These are phyloP conservation scores for Anisodus acutangulus DNA, from an alignment of 257 asterid genomes.

Conservation along the genomic window DNA sequence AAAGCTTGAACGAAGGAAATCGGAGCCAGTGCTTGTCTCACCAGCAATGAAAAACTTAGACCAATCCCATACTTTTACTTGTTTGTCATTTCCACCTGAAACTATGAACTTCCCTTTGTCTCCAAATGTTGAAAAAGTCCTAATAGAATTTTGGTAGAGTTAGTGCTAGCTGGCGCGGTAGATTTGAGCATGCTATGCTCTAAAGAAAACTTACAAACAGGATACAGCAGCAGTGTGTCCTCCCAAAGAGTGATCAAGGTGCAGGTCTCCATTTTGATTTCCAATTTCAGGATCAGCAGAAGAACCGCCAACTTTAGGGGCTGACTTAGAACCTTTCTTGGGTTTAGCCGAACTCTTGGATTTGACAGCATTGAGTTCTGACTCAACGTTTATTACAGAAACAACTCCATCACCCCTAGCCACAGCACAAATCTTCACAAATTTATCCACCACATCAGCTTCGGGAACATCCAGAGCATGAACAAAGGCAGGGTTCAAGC, in stretches of 20 bases:
- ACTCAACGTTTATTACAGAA: conserved; percentile 65
- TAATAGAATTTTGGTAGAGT: conserved; percentile 37
- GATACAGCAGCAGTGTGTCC: conserved; percentile 92
- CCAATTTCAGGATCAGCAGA: conserved; percentile 40
- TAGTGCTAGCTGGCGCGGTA: not conserved
- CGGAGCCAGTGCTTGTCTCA: conserved; percentile 40
- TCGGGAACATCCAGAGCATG: conserved; percentile 86
- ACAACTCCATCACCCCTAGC: conserved; percentile 94
- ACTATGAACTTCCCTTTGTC: conserved; percentile 81
- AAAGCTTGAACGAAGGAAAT: conserved; percentile 49
- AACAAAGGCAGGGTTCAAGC: conserved; percentile 84
- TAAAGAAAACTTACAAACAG: conserved; percentile 69
- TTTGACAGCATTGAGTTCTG: conserved; percentile 55
- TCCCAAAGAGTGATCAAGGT: conserved; percentile 71
- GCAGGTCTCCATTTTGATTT: conserved; percentile 49
- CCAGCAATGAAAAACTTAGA: conserved; percentile 47
- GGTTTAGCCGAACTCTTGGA: conserved; percentile 54
- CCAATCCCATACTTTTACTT: conserved; percentile 92
- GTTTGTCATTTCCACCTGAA: conserved; percentile 92
- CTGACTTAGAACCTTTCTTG: conserved; percentile 50
- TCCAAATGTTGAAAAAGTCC: conserved; percentile 84
- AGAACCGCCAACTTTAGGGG: conserved; percentile 37
- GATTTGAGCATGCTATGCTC: conserved; percentile 18
- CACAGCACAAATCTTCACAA: conserved; percentile 83
- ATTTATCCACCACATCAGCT: conserved; percentile 65